phyloP scores from a whole-genome alignment of 495 filamentous ascomycete genomes.

The Physcia stellaris region DNA sequence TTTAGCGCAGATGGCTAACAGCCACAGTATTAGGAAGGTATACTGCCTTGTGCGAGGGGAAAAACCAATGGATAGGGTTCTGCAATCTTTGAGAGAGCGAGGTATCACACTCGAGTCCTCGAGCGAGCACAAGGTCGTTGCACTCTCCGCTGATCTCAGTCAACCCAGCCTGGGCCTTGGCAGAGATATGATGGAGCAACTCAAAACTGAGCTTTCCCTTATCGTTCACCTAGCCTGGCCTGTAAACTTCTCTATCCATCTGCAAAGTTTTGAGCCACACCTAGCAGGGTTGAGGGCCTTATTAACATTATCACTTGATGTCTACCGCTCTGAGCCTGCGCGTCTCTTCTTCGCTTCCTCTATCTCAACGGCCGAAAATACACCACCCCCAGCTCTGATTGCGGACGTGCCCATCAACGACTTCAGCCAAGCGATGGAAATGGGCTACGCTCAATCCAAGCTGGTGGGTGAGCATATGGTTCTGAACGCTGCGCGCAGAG shows the following conservation, averaged over 20 bases:
- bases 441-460: conserved; percentile 48
- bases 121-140: conserved; percentile 24
- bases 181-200: conserved; percentile 17
- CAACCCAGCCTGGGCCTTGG: conserved; percentile 30
- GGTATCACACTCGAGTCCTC: conserved; percentile 16
- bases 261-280: conserved; percentile 24
- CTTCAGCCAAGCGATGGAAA: conserved; percentile 27
- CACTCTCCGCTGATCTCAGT: conserved; percentile 27
- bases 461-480: conserved; percentile 40
- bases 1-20: conserved; percentile 31
- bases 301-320: conserved; percentile 37
- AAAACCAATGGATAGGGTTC: conserved; percentile 19
- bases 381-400: conserved; percentile 19
- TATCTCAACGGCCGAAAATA: conserved; percentile 32
- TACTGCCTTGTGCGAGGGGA: conserved; percentile 39
- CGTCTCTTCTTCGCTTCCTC: conserved; percentile 38
- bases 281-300: conserved; percentile 39
- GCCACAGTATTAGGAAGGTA: conserved; percentile 28
- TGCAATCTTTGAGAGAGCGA: conserved; percentile 23
- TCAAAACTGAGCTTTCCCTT: conserved; percentile 29
- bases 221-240: conserved; percentile 47
- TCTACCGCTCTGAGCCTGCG: conserved; percentile 27
- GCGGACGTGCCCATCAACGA: conserved; percentile 28
- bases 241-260: conserved; percentile 39
- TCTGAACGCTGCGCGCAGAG: conserved; percentile 21